Base-by-base conservation (phyloP, 257 asterid genomes). In the Lycium barbarum region DNA sequence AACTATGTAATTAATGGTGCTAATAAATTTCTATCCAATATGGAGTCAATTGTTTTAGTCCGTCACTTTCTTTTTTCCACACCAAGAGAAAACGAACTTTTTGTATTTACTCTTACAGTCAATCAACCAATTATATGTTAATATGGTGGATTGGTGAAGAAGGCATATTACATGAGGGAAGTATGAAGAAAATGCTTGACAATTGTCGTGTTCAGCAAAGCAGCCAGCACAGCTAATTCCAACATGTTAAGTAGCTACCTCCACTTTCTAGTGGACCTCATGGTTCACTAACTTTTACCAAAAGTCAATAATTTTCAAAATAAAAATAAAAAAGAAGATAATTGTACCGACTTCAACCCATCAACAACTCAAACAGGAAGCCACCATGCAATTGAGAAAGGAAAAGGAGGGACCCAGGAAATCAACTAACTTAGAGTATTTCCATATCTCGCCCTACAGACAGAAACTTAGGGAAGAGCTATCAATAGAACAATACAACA, bases 231-330 rank as follows among this genome's bases (percentile, higher is more conserved):
- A 72, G 12, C 80, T 18, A 72, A 72, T n/a, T 45, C 11, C 57
- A 11, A 73, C 59, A n/a, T 11, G 40, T 45, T 73, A 47, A 73
- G 59, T 73, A 59, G 40, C 80, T 49, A n/a, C n/a, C 6, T 47
- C 80, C 55, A 73, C 59, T 20, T 72, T 45, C 33, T 47, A 20
- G 80, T 73, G 59, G 80, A 73, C 80, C 80, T 47, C 11, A 1
- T 45, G 36, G 11, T 45, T 73, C 40, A 11, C 59, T 73, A 6
- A 73, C 59, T 73, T 47, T n/a, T 40, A 72, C 59, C 40, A 73
- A 10, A 72, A 72, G 10, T 9, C 10, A 45, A n/a, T 72, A 43
- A n/a, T 45, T 72, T 72, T 47, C 33, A 2, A 43, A 43, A n/a
- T 55, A 43, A 17, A 17, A 66, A 57, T 0, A 8, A 17, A 9